Conservation (phyloP, 305 asterid species). For the Fraxinus platypoda region DNA sequence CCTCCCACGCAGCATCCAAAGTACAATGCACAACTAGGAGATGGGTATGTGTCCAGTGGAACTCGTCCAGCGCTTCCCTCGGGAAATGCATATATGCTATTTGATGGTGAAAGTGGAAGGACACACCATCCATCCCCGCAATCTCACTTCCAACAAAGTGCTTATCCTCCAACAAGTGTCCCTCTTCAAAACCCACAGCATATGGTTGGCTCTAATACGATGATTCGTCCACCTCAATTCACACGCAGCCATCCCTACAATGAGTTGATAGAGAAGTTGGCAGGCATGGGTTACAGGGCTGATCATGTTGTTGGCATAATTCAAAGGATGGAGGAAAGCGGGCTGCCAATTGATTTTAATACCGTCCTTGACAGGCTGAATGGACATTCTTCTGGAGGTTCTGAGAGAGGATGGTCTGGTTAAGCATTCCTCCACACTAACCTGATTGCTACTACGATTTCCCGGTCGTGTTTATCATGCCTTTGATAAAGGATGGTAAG, state of each 20-base stretch:
- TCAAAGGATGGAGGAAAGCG: constrained; percentile 84
- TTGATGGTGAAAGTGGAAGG: constrained; percentile 62
- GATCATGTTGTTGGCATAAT: constrained; percentile 68
- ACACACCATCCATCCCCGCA: constrained; percentile 50
- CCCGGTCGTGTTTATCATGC: constrained; percentile 26
- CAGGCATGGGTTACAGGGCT: constrained; percentile 77
- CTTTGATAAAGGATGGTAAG: constrained; percentile 41
- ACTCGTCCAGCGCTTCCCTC: constrained; percentile 59
- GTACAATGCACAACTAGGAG: constrained; percentile 52
- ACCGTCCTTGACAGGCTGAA: constrained; percentile 73
- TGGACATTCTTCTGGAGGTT: constrained; percentile 70
- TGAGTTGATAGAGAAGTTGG: constrained; percentile 81
- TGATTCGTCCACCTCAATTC: constrained; percentile 47
- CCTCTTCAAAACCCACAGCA: constrained; percentile 45
- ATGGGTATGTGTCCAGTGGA: constrained; percentile 53
- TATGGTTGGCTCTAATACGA: constrained; percentile 40
- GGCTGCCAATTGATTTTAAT: constrained; percentile 78
- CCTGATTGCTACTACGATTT: constrained; percentile 15
- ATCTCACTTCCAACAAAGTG: constrained; percentile 61
- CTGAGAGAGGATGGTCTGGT: constrained; percentile 83
- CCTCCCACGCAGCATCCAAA: constrained; percentile 55
- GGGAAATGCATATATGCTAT: constrained; percentile 62
- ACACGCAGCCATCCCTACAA: constrained; percentile 62
- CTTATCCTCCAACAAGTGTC: constrained; percentile 50
- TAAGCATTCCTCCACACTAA: constrained; percentile 15